A percentile compares a stretch with the other conserved stretches of the same genome.
Conservation (phyloP, 345 rosid species). For the Sisymbrium altissimum region DNA sequence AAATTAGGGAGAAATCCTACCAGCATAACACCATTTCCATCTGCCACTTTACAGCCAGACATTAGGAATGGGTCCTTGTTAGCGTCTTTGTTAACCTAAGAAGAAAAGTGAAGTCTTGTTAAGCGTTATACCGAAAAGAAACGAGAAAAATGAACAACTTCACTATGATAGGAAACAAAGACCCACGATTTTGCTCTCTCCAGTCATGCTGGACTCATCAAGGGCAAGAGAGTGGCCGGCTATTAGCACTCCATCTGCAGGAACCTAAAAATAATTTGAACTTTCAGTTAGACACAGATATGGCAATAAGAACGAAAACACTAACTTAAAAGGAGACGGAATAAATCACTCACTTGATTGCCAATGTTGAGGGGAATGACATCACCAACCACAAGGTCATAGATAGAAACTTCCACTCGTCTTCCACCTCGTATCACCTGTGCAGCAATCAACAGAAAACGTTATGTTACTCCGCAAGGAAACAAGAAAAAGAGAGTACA, state of each 20-base stretch:
- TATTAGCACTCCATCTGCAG: slow-evolving; percentile 91
- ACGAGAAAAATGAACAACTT: neutral
- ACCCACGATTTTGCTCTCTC: slow-evolving; percentile 94
- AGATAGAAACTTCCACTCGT: slow-evolving; percentile 75
- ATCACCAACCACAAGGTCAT: slow-evolving; percentile 94
- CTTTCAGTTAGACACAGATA: neutral
- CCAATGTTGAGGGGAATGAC: slow-evolving; percentile 94
- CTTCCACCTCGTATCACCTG: slow-evolving; percentile 94
- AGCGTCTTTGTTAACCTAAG: slow-evolving; percentile 79
- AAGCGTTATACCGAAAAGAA: neutral
- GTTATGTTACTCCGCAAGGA: slow-evolving; percentile 1
- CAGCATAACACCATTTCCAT: slow-evolving; percentile 93
- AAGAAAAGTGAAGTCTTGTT: neutral
- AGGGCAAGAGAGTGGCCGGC: slow-evolving; percentile 79
- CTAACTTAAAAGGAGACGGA: neutral
- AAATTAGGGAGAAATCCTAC: slow-evolving; percentile 33
- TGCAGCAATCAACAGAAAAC: slow-evolving; percentile 3
- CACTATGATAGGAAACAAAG: neutral
- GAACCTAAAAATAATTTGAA: slow-evolving; percentile 50
- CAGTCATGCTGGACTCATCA: slow-evolving; percentile 99
- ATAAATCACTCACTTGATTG: slow-evolving; percentile 59
- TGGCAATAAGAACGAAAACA: neutral
- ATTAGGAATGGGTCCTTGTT: slow-evolving; percentile 77
- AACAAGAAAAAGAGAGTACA: neutral
- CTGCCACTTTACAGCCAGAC: slow-evolving; percentile 99